Conservation (phyloP, 2,329 filamentous ascomycete species). For the Aureobasidium leucospermi region DNA sequence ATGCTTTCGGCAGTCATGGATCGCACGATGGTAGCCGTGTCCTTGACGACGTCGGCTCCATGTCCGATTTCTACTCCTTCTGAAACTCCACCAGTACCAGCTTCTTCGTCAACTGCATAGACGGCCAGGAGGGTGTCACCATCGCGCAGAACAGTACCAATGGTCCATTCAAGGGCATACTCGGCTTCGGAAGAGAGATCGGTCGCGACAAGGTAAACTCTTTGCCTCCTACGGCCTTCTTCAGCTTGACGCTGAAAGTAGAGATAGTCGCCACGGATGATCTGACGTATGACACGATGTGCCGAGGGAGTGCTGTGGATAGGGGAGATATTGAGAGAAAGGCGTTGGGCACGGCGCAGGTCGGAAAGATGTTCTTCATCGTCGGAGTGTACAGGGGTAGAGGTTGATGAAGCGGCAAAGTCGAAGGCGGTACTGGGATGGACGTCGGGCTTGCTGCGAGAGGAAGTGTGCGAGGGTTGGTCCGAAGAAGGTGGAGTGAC, state of each 20-base stretch:
- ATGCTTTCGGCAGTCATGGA: conserved; percentile 44
- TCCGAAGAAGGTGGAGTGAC: conserved; percentile 20
- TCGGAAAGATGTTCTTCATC: conserved; percentile 78
- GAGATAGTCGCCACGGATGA: conserved; percentile 79
- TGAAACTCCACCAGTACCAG: conserved; percentile 41
- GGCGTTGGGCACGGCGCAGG: conserved; percentile 78
- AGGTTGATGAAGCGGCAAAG: conserved; percentile 50
- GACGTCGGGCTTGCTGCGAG: conserved; percentile 36
- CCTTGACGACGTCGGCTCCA: conserved; percentile 66
- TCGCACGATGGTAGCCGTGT: conserved; percentile 65
- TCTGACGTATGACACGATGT: conserved; percentile 78
- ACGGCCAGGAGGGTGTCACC: conserved; percentile 91
- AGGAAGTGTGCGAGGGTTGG: conserved; percentile 20
- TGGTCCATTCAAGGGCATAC: conserved; percentile 94
- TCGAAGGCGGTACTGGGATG: conserved; percentile 86
- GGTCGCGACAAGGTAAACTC: conserved; percentile 92
- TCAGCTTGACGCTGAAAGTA: conserved; percentile 71
- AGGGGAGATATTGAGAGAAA: conserved; percentile 72
- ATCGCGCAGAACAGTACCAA: conserved; percentile 87
- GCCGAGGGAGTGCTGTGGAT: conserved; percentile 68
- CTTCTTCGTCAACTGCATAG: conserved; percentile 87
- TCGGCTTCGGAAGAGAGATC: conserved; percentile 91
- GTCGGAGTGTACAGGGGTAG: conserved; percentile 69
- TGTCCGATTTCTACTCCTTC: conserved; percentile 56
- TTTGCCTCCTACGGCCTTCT: conserved; percentile 67